These are phyloP conservation scores for Cladobotryum mycophilum DNA, from an alignment of 2,329 filamentous ascomycete species.

Conservation along the genomic window DNA sequence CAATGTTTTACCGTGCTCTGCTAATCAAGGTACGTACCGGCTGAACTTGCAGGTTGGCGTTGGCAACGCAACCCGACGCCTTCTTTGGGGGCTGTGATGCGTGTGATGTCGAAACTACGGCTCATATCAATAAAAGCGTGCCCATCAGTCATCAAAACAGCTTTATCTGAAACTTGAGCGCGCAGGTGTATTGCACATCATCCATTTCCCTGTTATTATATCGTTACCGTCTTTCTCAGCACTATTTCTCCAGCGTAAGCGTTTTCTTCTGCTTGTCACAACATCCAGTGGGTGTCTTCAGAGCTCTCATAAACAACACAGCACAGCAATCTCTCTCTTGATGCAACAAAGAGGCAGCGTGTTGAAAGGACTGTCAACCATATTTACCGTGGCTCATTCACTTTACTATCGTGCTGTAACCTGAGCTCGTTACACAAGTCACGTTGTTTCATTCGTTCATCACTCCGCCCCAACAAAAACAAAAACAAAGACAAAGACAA, in stretches of 20 bases:
- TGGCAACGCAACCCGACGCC: constrained; percentile 1
- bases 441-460: not conserved
- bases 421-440: not conserved
- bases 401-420: not conserved
- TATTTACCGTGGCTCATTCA: too few species aligned
- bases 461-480: not conserved
- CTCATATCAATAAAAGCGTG: not conserved
- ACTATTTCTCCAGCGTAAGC: not conserved
- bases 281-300: too few species aligned
- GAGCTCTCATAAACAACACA: too few species aligned
- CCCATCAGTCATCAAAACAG: not conserved
- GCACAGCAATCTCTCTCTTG: too few species aligned
- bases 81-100: not conserved
- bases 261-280: too few species aligned
- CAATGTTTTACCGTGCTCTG: constrained; percentile 15
- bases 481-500: not conserved
- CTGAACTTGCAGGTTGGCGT: constrained; percentile 1
- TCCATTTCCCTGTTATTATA: too few species aligned
- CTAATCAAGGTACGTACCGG: too few species aligned
- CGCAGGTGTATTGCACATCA: too few species aligned
- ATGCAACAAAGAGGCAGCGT: too few species aligned
- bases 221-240: not conserved
- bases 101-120: not conserved
- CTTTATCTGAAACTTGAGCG: not conserved
- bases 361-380: too few species aligned